Base-by-base conservation (phyloP, 2,329 filamentous ascomycete species). In the Corniculantispora saksenae region DNA sequence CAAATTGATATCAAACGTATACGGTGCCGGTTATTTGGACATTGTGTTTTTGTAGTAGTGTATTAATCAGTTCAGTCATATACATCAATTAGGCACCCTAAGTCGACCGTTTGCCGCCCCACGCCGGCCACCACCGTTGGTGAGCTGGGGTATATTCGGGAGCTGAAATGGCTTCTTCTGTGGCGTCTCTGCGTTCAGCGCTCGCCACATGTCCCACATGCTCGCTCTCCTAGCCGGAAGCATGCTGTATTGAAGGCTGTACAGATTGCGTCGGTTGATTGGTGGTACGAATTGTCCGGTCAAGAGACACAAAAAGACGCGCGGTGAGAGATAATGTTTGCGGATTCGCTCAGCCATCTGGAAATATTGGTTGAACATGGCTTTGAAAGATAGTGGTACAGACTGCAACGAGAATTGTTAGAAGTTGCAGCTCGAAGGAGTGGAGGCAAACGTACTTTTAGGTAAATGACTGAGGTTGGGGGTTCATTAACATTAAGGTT, bases 161-260 rank as follows among this genome's bases (percentile, higher is more conserved):
- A 78, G 66, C 48, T 72, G 75, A 50, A 81, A 75, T 4, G 78
- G 75, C 68, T 80, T 80, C 66, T 79, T 85, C 79, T 74, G 75
- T 9, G 80, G 79, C 35, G 79, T 72, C 56, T 84, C 73, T 35
- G 78, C 79, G 67, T 86, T 90, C 63, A 95, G 79, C 47, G 86
- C 85, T 51, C 85, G 82, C 95, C 96, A 99, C 76, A 98, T 90
- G 74, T 97, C 93, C 71, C 86, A 83, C 65, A 98, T 91, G 2
- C 90, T 89, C 0, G 92, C 91, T 53, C 96, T 83, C 62, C 86
- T 86, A 9, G 92, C 91, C 0, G 96, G 96, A 48, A 99, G 84
- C 93, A 98, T 98, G 80, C 93, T 97, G 78, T 99, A 99, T 79
- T 99, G 95, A 72, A 99, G 82, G 70, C 93, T 96, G 79, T 99